Percentiles rank a stretch among this genome's conserved stretches.
Conservation (phyloP, 768 basidiomycete genomes). For the Suillus hirtellus region DNA sequence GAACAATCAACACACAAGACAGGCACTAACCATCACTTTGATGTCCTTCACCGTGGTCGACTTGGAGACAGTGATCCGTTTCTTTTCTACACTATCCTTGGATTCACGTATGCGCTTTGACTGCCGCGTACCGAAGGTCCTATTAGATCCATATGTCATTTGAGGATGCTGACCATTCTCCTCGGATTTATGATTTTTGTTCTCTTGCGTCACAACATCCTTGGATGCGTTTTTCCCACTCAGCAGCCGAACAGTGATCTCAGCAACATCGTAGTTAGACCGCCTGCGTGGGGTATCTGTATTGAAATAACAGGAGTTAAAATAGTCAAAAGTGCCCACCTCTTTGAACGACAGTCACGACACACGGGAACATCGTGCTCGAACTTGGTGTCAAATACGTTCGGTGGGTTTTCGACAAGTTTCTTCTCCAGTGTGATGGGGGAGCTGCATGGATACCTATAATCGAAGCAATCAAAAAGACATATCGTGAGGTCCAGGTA, state of each 20-base stretch:
- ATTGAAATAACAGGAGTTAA: constrained; percentile 14
- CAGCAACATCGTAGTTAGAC: constrained; percentile 55
- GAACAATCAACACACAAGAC: constrained; percentile 9
- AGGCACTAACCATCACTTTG: constrained; percentile 60
- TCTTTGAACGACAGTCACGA: constrained; percentile 56
- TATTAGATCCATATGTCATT: constrained; percentile 29
- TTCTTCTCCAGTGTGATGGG: constrained; percentile 49
- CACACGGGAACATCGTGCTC: constrained; percentile 57
- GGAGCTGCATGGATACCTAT: constrained; percentile 60
- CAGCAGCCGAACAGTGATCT: constrained; percentile 58
- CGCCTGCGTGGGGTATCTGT: constrained; percentile 21
- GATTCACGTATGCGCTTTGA: constrained; percentile 70
- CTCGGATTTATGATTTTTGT: constrained; percentile 4
- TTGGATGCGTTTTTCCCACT: constrained; percentile 34
- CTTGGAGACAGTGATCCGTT: constrained; percentile 59
- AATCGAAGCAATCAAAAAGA: constrained; percentile 21
- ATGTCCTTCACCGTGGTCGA: constrained; percentile 75
- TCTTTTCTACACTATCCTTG: constrained; percentile 50
- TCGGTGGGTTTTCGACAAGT: constrained; percentile 25
- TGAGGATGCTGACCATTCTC: constrained; percentile 8
- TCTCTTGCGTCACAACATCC: constrained; percentile 22
- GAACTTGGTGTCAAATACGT: constrained; percentile 38
- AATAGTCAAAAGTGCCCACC: constrained; percentile 38
- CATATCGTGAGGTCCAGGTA: constrained; percentile 13
- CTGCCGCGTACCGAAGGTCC: constrained; percentile 50